These are phyloP conservation scores for Neonectria coccinea DNA, from an alignment of 2,329 filamentous ascomycete species.

Conservation along the genomic window DNA sequence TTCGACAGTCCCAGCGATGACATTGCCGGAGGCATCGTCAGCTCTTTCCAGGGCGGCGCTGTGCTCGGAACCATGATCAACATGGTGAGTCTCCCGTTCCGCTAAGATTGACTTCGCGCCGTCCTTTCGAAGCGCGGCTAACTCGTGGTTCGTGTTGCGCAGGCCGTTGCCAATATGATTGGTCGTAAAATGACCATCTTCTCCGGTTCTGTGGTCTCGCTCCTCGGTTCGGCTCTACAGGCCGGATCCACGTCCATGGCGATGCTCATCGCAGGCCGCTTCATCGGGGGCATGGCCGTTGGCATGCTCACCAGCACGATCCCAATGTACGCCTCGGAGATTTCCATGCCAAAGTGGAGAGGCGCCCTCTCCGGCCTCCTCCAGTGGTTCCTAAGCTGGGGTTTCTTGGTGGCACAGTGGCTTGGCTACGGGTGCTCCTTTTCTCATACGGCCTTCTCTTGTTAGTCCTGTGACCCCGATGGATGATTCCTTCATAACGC, in stretches of 20 bases:
- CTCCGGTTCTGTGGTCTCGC: conserved; percentile 45
- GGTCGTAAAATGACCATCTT: conserved; percentile 49
- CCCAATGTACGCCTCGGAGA: conserved; percentile 59
- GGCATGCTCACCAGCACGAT: conserved; percentile 60
- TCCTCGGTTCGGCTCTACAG: conserved; percentile 48
- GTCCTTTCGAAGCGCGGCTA: background rate
- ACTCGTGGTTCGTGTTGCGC: background rate
- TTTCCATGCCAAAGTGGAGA: conserved; percentile 53
- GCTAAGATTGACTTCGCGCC: background rate
- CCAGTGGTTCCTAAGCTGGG: conserved; percentile 59
- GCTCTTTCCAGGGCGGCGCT: conserved; percentile 45
- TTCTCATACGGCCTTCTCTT: conserved; percentile 43
- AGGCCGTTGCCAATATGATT: conserved; percentile 46
- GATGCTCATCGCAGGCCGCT: conserved; percentile 62
- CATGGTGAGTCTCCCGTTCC: conserved; percentile 34
- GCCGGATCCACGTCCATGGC: conserved; percentile 46
- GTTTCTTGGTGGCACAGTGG: conserved; percentile 55
- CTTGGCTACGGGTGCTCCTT: conserved; percentile 50
- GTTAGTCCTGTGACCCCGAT: conserved; percentile 29
- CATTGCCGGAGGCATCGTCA: conserved; percentile 42
- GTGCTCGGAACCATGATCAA: conserved; percentile 45
- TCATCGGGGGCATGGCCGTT: conserved; percentile 62
- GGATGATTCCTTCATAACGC: background rate
- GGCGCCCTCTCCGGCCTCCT: conserved; percentile 55
- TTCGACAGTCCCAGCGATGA: conserved; percentile 53